These are phyloP conservation scores for Diospyros lotus DNA, from an alignment of 148 eudicot genomes.

Conservation along the genomic window DNA sequence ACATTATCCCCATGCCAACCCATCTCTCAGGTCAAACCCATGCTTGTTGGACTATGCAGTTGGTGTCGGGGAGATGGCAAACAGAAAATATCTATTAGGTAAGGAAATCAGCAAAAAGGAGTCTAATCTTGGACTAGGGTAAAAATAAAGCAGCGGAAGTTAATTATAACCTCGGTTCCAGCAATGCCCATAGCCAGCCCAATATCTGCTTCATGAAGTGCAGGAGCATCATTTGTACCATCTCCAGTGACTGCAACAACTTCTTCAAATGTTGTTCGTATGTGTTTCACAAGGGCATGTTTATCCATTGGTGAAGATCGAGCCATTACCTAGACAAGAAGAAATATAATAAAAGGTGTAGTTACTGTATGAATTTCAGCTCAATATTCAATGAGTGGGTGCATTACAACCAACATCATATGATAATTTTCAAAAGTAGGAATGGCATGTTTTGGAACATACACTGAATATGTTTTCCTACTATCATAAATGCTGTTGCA, in stretches of 20 bases:
- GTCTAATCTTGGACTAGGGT: no score
- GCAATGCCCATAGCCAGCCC: constrained; percentile 85
- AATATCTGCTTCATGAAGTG: constrained; percentile 76
- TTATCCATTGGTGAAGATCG: constrained; percentile 71
- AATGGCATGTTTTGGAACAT: neutral
- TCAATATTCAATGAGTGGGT: neutral
- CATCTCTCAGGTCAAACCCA: no score
- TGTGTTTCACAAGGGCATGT: constrained; percentile 48
- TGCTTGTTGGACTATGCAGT: no score
- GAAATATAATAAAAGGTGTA: neutral
- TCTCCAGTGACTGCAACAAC: constrained; percentile 91
- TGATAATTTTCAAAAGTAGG: neutral
- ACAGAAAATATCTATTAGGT: no score
- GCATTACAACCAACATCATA: neutral
- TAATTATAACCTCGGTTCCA: constrained; percentile 57
- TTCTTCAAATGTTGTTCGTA: constrained; percentile 38
- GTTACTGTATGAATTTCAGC: neutral
- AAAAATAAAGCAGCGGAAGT: no score
- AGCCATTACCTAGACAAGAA: constrained; percentile 85
- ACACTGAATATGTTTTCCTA: neutral
- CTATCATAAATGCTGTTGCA: neutral
- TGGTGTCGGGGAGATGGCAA: no score
- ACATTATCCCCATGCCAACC: no score
- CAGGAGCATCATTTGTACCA: constrained; percentile 86
- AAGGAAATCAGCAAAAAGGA: no score